Evolutionary conservation across 768 basidiomycete species (phyloP).

Genomic region (Tylopilus felleus): DNA sequence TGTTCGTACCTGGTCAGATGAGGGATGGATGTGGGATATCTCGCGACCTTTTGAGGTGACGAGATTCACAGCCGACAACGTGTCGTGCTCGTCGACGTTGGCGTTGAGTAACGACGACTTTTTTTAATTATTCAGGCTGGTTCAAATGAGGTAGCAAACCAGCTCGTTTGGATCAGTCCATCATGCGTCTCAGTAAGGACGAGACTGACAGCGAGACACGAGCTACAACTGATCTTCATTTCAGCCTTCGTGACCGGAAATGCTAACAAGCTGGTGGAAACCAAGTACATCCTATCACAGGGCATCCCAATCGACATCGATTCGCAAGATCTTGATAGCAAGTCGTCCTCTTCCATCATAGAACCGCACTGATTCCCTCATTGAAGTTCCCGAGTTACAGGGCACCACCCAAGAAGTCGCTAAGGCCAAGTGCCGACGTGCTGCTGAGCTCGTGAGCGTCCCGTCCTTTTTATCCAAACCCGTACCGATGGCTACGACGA

Average conservation of each 20-base stretch:
- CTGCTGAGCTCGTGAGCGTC: slow-evolving; percentile 69
- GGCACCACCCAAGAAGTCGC: slow-evolving; percentile 92
- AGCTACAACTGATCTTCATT: slow-evolving; percentile 9
- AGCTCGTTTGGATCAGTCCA: background rate
- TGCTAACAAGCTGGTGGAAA: slow-evolving; percentile 87
- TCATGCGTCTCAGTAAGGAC: slow-evolving; percentile 29
- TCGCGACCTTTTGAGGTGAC: slow-evolving; percentile 3
- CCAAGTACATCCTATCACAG: slow-evolving; percentile 72
- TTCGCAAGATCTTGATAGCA: slow-evolving; percentile 77
- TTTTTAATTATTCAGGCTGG: too few relatives aligned
- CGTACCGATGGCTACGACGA: background rate
- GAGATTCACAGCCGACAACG: slow-evolving; percentile 5
- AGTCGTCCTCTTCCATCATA: slow-evolving; percentile 28
- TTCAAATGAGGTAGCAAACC: background rate
- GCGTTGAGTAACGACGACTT: background rate
- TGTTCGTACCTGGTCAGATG: too few relatives aligned
- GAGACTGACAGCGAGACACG: background rate
- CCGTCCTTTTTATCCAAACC: background rate
- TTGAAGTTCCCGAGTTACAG: slow-evolving; percentile 92
- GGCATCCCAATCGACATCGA: slow-evolving; percentile 70
- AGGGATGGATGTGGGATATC: background rate
- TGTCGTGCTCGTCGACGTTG: slow-evolving; percentile 15
- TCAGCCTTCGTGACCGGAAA: slow-evolving; percentile 95
- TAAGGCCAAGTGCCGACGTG: slow-evolving; percentile 76
- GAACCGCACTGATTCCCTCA: background rate